Evolutionary conservation across 164 flowering plant species (phyloP), one percentile per base, ranked within the genome.

Genomic region (Amborella trichopoda): DNA sequence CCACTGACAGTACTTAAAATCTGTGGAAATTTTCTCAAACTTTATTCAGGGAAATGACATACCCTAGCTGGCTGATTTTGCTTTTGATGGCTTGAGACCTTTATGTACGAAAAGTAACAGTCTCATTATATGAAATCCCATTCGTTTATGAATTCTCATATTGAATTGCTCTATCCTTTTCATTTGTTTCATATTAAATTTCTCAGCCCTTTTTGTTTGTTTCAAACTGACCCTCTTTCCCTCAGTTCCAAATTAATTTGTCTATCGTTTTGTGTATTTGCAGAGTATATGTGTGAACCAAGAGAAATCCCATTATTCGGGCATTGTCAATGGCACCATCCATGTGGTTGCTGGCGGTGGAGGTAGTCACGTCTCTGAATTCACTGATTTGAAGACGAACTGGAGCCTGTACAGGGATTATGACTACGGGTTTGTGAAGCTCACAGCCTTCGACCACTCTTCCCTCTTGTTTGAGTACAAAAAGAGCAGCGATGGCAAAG

Each of bases 271-370:
- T n/a, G 9, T 38, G 8, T 38, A 16, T 19, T 10, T 42, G 25
- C 46, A 42, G 46, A 42, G 23, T 22, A 42, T 42, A 42, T 42
- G 46, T 26, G 23, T 22, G 25, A 42, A 22, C 25, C 8, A 18
- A 20, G 46, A 42, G 25, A 42, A 42, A 14, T 42, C 25, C 6
- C 23, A 42, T 22, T 42, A 42, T 14, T 20, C 46, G 21, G 46
- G 46, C 11, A 23, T 26, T 16, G n/a, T 19, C 10, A 42, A 42
- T 42, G 46, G 46, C 5, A 42, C 26, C 25, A 42, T 42, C n/a
- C 46, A 42, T 42, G 46, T 42, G 23, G 46, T 42, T 42, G 46
- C 46, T 42, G 46, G 46, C 23, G 46, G 46, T 18, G 46, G 46
- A 16, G 46, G 46, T 42, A 26, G 25, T 22, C 8, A 6, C 25